Evolutionary conservation across 2,329 filamentous ascomycete species (phyloP), one percentile per base, ranked within the genome.

Genomic region (Cercospora sojina): DNA sequence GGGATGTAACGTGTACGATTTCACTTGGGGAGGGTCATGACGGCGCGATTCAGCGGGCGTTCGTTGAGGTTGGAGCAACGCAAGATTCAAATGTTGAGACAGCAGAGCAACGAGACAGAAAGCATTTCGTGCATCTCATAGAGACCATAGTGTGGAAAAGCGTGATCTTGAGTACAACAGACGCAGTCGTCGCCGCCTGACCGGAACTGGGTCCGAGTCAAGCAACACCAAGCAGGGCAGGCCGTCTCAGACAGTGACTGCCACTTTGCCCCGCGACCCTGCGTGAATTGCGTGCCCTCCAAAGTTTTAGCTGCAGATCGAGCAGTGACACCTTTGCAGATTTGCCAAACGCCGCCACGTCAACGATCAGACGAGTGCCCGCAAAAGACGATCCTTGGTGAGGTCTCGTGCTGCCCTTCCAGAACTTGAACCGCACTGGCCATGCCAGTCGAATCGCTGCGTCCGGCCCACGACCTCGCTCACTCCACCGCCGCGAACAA

Each of bases 1-100:
- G 23, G 53, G 18, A 25, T 23, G 51, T 51, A 51, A 51, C 20
- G 49, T 51, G 51, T 62, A 59, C 38, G 64, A 59, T 63, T 29
- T 43, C 35, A 35, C n/a, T 41, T n/a, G 31, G 25, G 18, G 29
- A 59, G 38, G 35, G 59, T 55, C 25, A 32, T 32, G 59, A 51
- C n/a, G 29, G 43, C 57, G 38, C 57, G 31, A n/a, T 62, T 53
- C 41, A 62, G 60, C 60, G 60, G 60, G 60, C 60, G 60, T 62
- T 62, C 43, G 43, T 51, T 29, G 60, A 62, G 35, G 23, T 49
- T 23, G 57, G 23, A 59, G 57, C 47, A 56, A n/a, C 23, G 29
- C 13, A 56, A 23, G 43, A 49, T 49, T 49, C 51, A 13, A 25
- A n/a, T 31, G 47, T 35, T 12, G 60, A 62, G 20, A 62, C 60